phyloP scores from a whole-genome alignment of 2,329 filamentous ascomycete genomes.

The Aspergillus brunneoviolaceus region DNA sequence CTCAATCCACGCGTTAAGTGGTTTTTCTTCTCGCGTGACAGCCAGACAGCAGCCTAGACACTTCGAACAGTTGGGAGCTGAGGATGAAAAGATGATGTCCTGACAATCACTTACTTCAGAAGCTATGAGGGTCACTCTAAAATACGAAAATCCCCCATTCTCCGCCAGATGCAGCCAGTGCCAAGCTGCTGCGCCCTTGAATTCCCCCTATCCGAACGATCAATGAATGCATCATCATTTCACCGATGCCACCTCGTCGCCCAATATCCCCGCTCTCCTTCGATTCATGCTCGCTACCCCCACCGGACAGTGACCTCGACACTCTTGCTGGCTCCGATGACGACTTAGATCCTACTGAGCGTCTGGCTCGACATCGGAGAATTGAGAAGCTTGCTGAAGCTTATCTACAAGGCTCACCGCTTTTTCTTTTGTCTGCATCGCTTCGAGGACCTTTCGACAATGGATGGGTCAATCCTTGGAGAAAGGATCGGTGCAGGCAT shows the following conservation, averaged over 20 bases:
- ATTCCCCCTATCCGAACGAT: constrained; percentile 10
- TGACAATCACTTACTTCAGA: background rate
- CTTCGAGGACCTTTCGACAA: constrained; percentile 47
- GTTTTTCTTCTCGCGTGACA: constrained; percentile 12
- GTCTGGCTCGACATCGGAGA: constrained; percentile 41
- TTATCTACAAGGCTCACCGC: constrained; percentile 43
- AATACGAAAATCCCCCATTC: constrained; percentile 3
- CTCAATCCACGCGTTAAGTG: constrained; percentile 23
- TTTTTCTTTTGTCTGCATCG: constrained; percentile 48
- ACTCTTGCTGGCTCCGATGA: constrained; percentile 40
- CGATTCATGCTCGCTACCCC: constrained; percentile 32
- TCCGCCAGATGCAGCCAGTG: constrained; percentile 26
- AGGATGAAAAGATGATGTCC: constrained; percentile 3
- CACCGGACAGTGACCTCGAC: constrained; percentile 27
- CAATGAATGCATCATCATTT: constrained; percentile 13
- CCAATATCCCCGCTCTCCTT: constrained; percentile 36
- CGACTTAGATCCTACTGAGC: constrained; percentile 33
- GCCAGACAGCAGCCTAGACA: background rate
- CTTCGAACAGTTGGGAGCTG: background rate
- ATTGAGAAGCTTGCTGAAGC: constrained; percentile 43
- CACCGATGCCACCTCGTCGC: constrained; percentile 35
- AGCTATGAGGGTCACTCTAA: constrained; percentile 20
- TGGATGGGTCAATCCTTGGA: constrained; percentile 50
- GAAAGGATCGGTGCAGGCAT: constrained; percentile 22
- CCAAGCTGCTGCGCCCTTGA: constrained; percentile 20